Percentiles rank a stretch among this genome's conserved stretches.
phyloP scores from a whole-genome alignment of 2,329 filamentous ascomycete species.

The Verticillium tricorpus region DNA sequence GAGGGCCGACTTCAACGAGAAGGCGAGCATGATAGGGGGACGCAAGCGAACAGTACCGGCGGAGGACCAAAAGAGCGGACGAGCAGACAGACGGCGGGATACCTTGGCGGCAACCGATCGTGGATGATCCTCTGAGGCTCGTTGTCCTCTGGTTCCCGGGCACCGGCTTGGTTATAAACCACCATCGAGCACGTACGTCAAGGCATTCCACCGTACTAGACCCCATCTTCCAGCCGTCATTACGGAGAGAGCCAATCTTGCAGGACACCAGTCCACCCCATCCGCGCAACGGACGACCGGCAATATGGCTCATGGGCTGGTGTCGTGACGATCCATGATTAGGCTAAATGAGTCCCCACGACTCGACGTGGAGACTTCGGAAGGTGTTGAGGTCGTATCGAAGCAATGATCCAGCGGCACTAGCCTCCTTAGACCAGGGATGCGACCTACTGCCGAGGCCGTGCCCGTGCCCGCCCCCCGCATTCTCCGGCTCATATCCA shows the following conservation, averaged over 20 bases:
- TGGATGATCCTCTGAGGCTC: neutral
- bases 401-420: neutral
- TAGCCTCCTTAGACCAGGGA: neutral
- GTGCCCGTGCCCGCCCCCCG: neutral
- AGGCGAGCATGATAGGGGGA: neutral
- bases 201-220: neutral
- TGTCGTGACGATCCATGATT: neutral
- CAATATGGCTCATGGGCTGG: neutral
- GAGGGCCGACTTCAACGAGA: neutral
- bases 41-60: neutral
- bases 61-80: neutral
- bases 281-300: neutral
- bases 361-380: neutral
- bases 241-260: neutral
- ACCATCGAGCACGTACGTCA: neutral
- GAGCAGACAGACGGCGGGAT: neutral
- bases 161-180: neutral
- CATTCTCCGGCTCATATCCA: neutral
- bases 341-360: neutral
- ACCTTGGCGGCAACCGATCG: neutral
- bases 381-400: neutral
- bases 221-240: neutral
- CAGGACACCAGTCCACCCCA: neutral
- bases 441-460: neutral
- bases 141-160: neutral